Evolutionary conservation across 2,329 filamentous ascomycete genomes (phyloP).

Genomic region (Aspergillus viridinutans): DNA sequence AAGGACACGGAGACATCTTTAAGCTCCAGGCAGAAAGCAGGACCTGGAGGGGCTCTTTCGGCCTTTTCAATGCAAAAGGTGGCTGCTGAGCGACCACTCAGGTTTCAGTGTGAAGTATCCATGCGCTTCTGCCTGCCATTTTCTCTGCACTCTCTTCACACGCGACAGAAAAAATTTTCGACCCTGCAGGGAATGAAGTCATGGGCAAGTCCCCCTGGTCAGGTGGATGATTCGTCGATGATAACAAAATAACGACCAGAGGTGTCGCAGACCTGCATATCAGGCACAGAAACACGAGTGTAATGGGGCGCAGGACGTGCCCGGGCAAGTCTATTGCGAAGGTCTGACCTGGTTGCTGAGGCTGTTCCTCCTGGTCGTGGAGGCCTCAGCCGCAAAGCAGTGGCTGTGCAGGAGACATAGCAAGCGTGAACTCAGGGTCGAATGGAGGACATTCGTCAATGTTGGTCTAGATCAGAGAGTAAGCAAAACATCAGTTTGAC

Average conservation of each 20-base stretch:
- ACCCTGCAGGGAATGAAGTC: slow-evolving; percentile 1
- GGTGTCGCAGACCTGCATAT: neutral
- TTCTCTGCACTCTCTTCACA: slow-evolving; percentile 2
- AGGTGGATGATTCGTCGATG: neutral
- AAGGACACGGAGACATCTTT: slow-evolving; percentile 4
- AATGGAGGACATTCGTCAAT: neutral
- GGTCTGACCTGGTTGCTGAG: slow-evolving; percentile 1
- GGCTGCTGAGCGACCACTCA: slow-evolving; percentile 1
- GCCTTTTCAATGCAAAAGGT: slow-evolving; percentile 5
- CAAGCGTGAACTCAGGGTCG: neutral
- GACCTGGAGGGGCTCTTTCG: slow-evolving; percentile 2
- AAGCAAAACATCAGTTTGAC: neutral
- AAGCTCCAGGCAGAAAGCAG: neutral
- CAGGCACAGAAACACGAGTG: neutral
- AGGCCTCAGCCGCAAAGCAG: neutral
- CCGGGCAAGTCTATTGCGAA: slow-evolving; percentile 7
- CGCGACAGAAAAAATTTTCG: slow-evolving; percentile 1
- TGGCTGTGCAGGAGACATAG: neutral
- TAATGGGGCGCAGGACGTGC: slow-evolving; percentile 6
- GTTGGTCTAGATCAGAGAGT: neutral
- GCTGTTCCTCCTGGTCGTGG: neutral
- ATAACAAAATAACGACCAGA: slow-evolving; percentile 3
- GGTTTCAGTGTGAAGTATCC: slow-evolving; percentile 7
- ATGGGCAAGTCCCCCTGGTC: neutral
- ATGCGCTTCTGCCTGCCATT: slow-evolving; percentile 8